A percentile compares a stretch with the other conserved stretches of the same genome.
phyloP scores from a whole-genome alignment of 2,329 filamentous ascomycete genomes.

The Verticillium tricorpus region DNA sequence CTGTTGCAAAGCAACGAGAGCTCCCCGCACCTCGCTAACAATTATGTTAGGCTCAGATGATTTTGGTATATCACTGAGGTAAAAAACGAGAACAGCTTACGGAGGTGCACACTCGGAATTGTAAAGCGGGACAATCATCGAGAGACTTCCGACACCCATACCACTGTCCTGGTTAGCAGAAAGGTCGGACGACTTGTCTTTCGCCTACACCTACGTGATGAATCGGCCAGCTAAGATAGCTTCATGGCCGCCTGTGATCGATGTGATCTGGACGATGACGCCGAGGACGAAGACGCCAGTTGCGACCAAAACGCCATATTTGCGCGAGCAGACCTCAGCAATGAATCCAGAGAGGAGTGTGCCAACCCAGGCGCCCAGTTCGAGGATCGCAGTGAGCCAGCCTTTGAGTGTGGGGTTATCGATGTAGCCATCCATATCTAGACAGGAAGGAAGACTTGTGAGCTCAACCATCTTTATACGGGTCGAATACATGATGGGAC shows the following conservation, averaged over 20 bases:
- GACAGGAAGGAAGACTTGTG: too few relatives aligned
- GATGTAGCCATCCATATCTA: slow-evolving; percentile 52
- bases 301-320: slow-evolving; percentile 64
- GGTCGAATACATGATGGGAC: slow-evolving; percentile 1
- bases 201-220: slow-evolving; percentile 43
- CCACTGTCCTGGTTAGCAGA: slow-evolving; percentile 31
- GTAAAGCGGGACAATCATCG: slow-evolving; percentile 57
- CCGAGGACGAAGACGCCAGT: slow-evolving; percentile 65
- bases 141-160: slow-evolving; percentile 65
- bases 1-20: slow-evolving; percentile 43
- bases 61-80: not conserved
- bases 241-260: slow-evolving; percentile 49
- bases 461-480: too few relatives aligned
- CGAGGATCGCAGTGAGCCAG: slow-evolving; percentile 63
- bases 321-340: slow-evolving; percentile 65
- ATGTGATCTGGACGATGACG: slow-evolving; percentile 62
- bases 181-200: too few relatives aligned
- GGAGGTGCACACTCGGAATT: slow-evolving; percentile 42
- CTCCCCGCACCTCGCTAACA: slow-evolving; percentile 31
- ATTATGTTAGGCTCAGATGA: not conserved
- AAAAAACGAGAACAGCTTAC: slow-evolving; percentile 13
- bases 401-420: slow-evolving; percentile 51
- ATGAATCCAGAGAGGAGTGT: slow-evolving; percentile 65
- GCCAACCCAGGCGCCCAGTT: slow-evolving; percentile 75
- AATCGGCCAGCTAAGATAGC: slow-evolving; percentile 68